Conservation (phyloP, 1,284 basidiomycete species). For the Anthracocystis setariae region DNA sequence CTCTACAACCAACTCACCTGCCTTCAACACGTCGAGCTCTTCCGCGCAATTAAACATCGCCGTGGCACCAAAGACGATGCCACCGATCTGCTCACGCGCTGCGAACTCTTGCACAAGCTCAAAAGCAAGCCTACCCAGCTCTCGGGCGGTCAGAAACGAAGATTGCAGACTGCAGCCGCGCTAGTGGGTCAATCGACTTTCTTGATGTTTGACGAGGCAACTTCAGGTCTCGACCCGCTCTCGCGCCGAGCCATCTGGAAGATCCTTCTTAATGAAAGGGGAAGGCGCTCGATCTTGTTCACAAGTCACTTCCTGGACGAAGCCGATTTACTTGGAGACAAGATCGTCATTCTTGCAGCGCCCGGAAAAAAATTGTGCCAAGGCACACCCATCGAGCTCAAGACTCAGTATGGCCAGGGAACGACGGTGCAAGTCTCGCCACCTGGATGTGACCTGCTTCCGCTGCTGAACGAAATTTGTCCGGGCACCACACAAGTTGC, state of each 20-base stretch:
- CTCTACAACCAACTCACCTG: slow-evolving; percentile 81
- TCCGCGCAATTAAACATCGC: slow-evolving; percentile 79
- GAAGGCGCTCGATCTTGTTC: slow-evolving; percentile 75
- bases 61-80: slow-evolving; percentile 66
- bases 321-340: slow-evolving; percentile 80
- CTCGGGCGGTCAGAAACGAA: slow-evolving; percentile 82
- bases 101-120: slow-evolving; percentile 77
- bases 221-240: slow-evolving; percentile 81
- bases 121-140: slow-evolving; percentile 76
- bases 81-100: slow-evolving; percentile 65
- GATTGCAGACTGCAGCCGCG: slow-evolving; percentile 81
- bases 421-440: slow-evolving; percentile 71
- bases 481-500: slow-evolving; percentile 68
- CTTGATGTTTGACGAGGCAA: slow-evolving; percentile 78
- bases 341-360: slow-evolving; percentile 78
- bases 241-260: slow-evolving; percentile 81
- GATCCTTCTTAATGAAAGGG: slow-evolving; percentile 74
- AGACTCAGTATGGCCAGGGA: slow-evolving; percentile 78
- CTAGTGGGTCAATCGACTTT: slow-evolving; percentile 79
- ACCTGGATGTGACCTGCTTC: slow-evolving; percentile 5
- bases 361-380: slow-evolving; percentile 79
- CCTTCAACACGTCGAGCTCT: slow-evolving; percentile 77
- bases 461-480: slow-evolving; percentile 12
- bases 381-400: slow-evolving; percentile 78
- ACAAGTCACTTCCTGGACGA: slow-evolving; percentile 82